A percentile compares a stretch with the other conserved stretches of the same genome.
These are phyloP conservation scores for Fraxinus ornus DNA, from an alignment of 305 asterid genomes.

Conservation along the genomic window DNA sequence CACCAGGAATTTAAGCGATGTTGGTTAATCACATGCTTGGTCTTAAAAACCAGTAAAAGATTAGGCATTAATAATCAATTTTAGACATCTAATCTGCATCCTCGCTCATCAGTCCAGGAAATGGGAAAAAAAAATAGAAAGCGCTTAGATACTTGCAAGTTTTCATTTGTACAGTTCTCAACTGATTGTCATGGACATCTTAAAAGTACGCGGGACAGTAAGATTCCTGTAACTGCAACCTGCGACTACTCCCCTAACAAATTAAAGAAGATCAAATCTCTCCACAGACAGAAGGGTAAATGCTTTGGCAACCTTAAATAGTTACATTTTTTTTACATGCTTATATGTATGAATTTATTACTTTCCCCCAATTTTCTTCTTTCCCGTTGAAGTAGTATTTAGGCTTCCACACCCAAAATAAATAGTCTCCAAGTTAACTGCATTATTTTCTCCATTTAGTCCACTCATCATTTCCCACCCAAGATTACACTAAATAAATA, in stretches of 20 bases:
- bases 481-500: not conserved
- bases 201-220: not conserved
- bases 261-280: not conserved
- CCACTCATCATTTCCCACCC: not conserved
- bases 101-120: conserved; percentile 13
- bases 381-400: not conserved
- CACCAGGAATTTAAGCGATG: not conserved
- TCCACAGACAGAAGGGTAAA: conserved; percentile 4
- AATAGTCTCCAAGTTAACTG: not conserved
- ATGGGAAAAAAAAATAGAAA: not conserved
- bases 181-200: not conserved
- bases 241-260: not conserved
- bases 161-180: conserved; percentile 4
- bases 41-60: conserved; percentile 1
- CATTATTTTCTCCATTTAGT: not conserved
- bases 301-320: not conserved
- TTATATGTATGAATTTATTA: not conserved
- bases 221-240: not conserved
- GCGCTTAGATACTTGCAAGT: not conserved
- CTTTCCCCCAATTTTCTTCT: not conserved
- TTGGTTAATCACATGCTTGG: not conserved
- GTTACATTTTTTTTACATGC: not conserved
- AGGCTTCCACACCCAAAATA: not conserved
- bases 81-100: not conserved
- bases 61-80: not conserved